These are phyloP conservation scores for Kodamaea nitidulidarum DNA, from an alignment of 805 yeast genomes.

Conservation along the genomic window DNA sequence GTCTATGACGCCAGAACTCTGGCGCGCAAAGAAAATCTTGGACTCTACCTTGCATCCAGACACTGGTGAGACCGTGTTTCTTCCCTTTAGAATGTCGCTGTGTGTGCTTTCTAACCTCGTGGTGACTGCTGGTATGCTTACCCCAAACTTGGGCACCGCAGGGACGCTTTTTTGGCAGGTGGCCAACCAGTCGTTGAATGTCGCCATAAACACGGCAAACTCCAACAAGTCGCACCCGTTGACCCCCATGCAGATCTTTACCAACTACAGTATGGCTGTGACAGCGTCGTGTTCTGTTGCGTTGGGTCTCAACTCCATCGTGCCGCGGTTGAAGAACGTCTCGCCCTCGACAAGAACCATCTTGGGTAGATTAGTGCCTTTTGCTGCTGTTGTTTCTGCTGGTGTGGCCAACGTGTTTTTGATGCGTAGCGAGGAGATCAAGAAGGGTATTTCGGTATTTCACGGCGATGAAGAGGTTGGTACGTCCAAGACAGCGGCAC, in stretches of 20 bases:
- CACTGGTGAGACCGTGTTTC: slow-evolving; percentile 84
- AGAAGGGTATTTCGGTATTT: slow-evolving; percentile 73
- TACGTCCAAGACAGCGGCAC: slow-evolving; percentile 79
- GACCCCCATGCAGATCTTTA: slow-evolving; percentile 68
- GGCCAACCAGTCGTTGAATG: slow-evolving; percentile 94
- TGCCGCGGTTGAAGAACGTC: slow-evolving; percentile 76
- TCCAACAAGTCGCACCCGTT: slow-evolving; percentile 94
- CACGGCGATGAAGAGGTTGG: slow-evolving; percentile 59
- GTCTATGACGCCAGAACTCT: slow-evolving; percentile 71
- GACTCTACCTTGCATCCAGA: slow-evolving; percentile 97
- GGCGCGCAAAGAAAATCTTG: slow-evolving; percentile 82
- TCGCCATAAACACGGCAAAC: slow-evolving; percentile 93
- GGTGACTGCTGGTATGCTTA: slow-evolving; percentile 96
- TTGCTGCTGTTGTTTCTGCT: slow-evolving; percentile 97
- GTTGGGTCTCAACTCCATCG: slow-evolving; percentile 82
- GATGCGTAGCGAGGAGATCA: slow-evolving; percentile 93
- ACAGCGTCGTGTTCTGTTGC: slow-evolving; percentile 95
- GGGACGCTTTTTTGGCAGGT: slow-evolving; percentile 98
- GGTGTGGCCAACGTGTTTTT: slow-evolving; percentile 94
- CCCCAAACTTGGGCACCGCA: slow-evolving; percentile 83
- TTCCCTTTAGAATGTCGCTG: slow-evolving; percentile 97
- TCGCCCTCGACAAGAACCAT: slow-evolving; percentile 66
- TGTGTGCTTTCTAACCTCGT: slow-evolving; percentile 91
- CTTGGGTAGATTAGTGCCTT: slow-evolving; percentile 87
- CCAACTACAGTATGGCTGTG: slow-evolving; percentile 84